Conservation (phyloP, 805 yeast genomes). For the Starmerella bombi region DNA sequence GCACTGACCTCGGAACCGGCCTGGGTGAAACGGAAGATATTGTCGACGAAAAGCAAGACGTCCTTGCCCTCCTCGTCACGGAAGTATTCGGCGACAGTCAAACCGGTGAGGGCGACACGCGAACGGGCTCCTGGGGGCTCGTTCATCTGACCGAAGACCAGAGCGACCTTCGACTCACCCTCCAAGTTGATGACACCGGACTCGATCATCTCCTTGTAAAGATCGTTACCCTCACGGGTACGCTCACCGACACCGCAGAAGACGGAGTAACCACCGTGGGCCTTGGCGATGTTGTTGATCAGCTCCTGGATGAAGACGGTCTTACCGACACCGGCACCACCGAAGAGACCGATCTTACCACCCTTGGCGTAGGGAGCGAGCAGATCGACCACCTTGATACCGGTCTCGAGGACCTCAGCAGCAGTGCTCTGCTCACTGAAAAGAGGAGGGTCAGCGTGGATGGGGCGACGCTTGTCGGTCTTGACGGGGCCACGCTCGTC, state of each 20-base stretch:
- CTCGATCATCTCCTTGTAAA: slow-evolving; percentile 99
- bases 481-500: slow-evolving; percentile 99
- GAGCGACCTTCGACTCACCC: slow-evolving; percentile 98
- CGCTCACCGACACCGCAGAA: slow-evolving; percentile 99
- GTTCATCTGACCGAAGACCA: slow-evolving; percentile 99
- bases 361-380: slow-evolving; percentile 99
- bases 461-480: slow-evolving; percentile 86
- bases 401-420: slow-evolving; percentile 98
- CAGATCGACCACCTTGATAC: slow-evolving; percentile 98
- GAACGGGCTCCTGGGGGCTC: slow-evolving; percentile 99
- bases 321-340: slow-evolving; percentile 99
- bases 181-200: slow-evolving; percentile 99
- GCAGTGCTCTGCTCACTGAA: slow-evolving; percentile 94
- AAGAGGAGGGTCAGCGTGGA: slow-evolving; percentile 95
- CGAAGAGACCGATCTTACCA: slow-evolving; percentile 99
- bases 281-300: slow-evolving; percentile 99
- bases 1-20: slow-evolving; percentile 99
- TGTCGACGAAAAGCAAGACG: slow-evolving; percentile 97
- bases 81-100: slow-evolving; percentile 99
- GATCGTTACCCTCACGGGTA: slow-evolving; percentile 99
- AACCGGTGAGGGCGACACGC: slow-evolving; percentile 99
- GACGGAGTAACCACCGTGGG: slow-evolving; percentile 99
- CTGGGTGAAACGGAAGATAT: slow-evolving; percentile 99
- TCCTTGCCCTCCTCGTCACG: slow-evolving; percentile 99
- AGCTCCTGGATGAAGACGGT: slow-evolving; percentile 99